Percentiles rank a stretch among this genome's conserved stretches.
phyloP scores from a whole-genome alignment of 306 rosid species.

The Rosa multiflora region DNA sequence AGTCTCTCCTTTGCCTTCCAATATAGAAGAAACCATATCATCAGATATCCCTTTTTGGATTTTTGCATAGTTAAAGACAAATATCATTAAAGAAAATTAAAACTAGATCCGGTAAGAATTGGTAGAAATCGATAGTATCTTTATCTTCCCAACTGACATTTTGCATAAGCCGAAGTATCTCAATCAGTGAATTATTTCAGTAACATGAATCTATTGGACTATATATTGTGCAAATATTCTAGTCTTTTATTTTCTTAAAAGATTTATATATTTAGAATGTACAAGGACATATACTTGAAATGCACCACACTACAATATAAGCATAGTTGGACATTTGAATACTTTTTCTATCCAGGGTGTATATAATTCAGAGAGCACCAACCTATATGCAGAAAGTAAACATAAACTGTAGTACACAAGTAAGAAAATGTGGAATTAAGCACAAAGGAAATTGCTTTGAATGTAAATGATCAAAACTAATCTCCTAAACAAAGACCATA shows the following conservation, averaged over 20 bases:
- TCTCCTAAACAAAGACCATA: neutral
- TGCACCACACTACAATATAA: neutral
- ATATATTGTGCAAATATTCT: too few species aligned
- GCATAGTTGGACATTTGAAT: neutral
- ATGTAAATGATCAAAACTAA: neutral
- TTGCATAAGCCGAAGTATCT: slow-evolving; percentile 58
- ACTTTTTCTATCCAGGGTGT: neutral
- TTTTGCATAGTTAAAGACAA: neutral
- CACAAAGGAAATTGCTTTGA: neutral
- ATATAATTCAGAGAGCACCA: neutral
- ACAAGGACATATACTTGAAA: neutral
- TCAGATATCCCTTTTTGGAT: too few species aligned
- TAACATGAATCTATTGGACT: neutral
- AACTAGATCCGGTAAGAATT: slow-evolving; percentile 80
- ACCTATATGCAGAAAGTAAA: neutral
- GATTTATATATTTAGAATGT: too few species aligned
- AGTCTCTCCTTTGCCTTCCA: slow-evolving; percentile 75
- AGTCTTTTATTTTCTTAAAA: too few species aligned
- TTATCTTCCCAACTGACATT: too few species aligned
- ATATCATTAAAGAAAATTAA: slow-evolving; percentile 18
- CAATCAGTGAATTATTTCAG: slow-evolving; percentile 42
- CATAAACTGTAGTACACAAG: too few species aligned
- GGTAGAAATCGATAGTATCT: slow-evolving; percentile 44
- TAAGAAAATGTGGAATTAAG: too few species aligned
- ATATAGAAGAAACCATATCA: neutral